These are phyloP conservation scores for Sugiyamaella xylanicola DNA, from an alignment of 1,139 yeast genomes.

Conservation along the genomic window DNA sequence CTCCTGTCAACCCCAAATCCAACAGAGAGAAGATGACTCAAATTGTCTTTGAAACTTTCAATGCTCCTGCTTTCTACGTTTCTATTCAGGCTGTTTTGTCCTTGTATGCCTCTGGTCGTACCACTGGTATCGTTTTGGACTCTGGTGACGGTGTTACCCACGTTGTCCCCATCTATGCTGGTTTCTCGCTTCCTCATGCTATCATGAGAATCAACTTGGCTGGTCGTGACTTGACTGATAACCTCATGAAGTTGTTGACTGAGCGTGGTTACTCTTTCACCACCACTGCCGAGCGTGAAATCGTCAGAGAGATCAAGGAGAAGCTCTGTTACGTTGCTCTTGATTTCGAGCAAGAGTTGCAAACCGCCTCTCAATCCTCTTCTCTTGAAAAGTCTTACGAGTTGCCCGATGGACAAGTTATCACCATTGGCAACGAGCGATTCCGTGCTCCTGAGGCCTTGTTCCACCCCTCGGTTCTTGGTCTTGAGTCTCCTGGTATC, in stretches of 20 bases:
- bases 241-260: slow-evolving; percentile 96
- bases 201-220: slow-evolving; percentile 98
- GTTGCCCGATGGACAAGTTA: slow-evolving; percentile 99
- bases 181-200: slow-evolving; percentile 99
- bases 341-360: slow-evolving; percentile 97
- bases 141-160: slow-evolving; percentile 99
- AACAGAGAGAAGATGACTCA: slow-evolving; percentile 99
- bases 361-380: slow-evolving; percentile 97
- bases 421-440: slow-evolving; percentile 99
- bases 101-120: slow-evolving; percentile 98
- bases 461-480: slow-evolving; percentile 97
- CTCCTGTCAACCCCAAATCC: slow-evolving; percentile 98
- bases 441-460: slow-evolving; percentile 99
- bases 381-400: slow-evolving; percentile 98
- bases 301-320: slow-evolving; percentile 99
- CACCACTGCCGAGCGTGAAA: slow-evolving; percentile 99
- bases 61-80: slow-evolving; percentile 98
- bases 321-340: slow-evolving; percentile 97
- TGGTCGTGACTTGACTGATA: slow-evolving; percentile 98
- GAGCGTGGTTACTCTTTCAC: slow-evolving; percentile 99
- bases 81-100: slow-evolving; percentile 98
- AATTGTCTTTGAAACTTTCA: slow-evolving; percentile 97
- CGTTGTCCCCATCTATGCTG: slow-evolving; percentile 99
- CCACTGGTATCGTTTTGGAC: slow-evolving; percentile 99
- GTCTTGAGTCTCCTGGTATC: slow-evolving; percentile 98